Conservation (phyloP, 1,284 basidiomycete genomes). For the Cystobasidium slooffiae region DNA sequence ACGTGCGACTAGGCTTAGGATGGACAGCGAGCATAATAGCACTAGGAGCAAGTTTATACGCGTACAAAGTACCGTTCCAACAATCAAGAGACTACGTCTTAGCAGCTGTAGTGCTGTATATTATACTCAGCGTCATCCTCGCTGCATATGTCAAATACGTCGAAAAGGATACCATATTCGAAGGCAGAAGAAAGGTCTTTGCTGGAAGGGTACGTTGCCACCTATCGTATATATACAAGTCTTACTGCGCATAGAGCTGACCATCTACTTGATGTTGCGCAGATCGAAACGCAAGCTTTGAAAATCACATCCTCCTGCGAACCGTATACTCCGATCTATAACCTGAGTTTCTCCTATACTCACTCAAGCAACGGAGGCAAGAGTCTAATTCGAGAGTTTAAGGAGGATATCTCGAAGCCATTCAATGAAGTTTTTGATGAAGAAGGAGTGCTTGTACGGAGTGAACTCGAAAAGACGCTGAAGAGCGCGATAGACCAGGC, state of each 20-base stretch:
- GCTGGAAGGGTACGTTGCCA: slow-evolving; percentile 67
- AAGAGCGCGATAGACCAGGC: slow-evolving; percentile 41
- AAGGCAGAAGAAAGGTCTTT: slow-evolving; percentile 79
- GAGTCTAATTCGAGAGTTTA: slow-evolving; percentile 49
- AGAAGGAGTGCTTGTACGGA: slow-evolving; percentile 47
- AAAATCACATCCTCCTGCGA: slow-evolving; percentile 69
- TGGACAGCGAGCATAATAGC: slow-evolving; percentile 82
- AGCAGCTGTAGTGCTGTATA: slow-evolving; percentile 72
- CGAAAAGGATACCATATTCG: slow-evolving; percentile 77
- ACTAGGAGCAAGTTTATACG: slow-evolving; percentile 76
- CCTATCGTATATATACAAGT: slow-evolving; percentile 16
- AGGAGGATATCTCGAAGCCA: slow-evolving; percentile 10
- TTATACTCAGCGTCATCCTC: slow-evolving; percentile 69
- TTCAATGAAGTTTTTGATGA: slow-evolving; percentile 49
- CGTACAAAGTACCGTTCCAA: slow-evolving; percentile 82
- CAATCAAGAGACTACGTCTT: slow-evolving; percentile 77
- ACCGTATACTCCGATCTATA: slow-evolving; percentile 55
- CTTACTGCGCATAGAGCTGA: slow-evolving; percentile 6
- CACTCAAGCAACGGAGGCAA: slow-evolving; percentile 69
- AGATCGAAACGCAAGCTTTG: slow-evolving; percentile 82
- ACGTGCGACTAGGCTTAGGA: slow-evolving; percentile 78
- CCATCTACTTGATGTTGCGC: not conserved
- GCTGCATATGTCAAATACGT: slow-evolving; percentile 78
- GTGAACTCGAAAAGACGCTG: slow-evolving; percentile 45
- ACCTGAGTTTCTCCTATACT: slow-evolving; percentile 41